A percentile compares a stretch with the other conserved stretches of the same genome.
Conservation (phyloP, 805 yeast genomes). For the Scheffersomyces lignosus region DNA sequence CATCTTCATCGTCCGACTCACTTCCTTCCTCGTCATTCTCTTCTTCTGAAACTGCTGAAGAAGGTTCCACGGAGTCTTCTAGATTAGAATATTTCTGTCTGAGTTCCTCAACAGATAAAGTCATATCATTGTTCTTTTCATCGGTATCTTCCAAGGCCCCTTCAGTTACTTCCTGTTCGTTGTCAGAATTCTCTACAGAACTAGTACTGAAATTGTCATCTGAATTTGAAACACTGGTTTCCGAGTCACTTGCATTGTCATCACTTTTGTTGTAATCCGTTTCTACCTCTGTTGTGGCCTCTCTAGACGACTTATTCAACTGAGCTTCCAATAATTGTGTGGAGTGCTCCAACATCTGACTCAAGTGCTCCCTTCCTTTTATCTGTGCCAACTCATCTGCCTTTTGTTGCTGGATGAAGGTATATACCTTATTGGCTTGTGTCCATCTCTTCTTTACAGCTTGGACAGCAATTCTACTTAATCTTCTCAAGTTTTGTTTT, state of each 20-base stretch:
- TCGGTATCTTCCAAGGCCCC: conserved; percentile 11
- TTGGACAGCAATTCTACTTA: conserved; percentile 80
- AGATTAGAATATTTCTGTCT: conserved; percentile 54
- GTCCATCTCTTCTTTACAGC: conserved; percentile 91
- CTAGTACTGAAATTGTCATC: conserved; percentile 14
- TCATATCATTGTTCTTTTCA: conserved; percentile 38
- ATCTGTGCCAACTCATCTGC: conserved; percentile 76
- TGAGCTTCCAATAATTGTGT: conserved; percentile 89
- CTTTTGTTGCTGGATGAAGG: conserved; percentile 70
- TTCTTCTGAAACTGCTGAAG: conserved; percentile 14
- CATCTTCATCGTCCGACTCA: conserved; percentile 13
- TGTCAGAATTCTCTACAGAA: conserved; percentile 20
- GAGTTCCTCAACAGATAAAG: conserved; percentile 56
- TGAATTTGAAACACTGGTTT: conserved; percentile 22
- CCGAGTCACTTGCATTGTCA: conserved; percentile 14
- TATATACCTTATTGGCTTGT: conserved; percentile 80
- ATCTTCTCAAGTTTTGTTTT: conserved; percentile 63
- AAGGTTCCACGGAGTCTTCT: conserved; percentile 23
- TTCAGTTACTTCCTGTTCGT: conserved; percentile 24
- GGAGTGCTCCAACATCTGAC: conserved; percentile 87
- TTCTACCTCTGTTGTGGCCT: conserved; percentile 25
- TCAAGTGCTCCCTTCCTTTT: conserved; percentile 83
- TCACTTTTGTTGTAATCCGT: conserved; percentile 16
- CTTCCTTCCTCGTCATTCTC: conserved; percentile 10
- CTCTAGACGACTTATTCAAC: conserved; percentile 43